phyloP scores from a whole-genome alignment of 805 yeast genomes.

The Saccharomycopsis fermentans region DNA sequence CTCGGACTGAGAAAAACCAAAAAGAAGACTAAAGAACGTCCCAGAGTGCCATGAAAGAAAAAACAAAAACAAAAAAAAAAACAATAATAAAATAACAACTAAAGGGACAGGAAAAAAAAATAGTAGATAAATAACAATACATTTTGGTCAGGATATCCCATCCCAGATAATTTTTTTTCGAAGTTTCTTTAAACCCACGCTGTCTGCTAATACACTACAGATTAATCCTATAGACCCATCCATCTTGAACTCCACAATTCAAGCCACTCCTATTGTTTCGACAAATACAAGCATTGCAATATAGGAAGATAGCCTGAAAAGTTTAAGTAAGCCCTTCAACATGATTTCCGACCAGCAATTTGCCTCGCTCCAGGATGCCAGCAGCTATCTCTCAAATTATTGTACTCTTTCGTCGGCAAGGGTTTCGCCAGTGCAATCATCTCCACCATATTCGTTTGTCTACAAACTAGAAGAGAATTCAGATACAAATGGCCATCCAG shows the following conservation, averaged over 20 bases:
- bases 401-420: not conserved
- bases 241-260: not conserved
- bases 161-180: too few relatives aligned
- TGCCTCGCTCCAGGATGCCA: not conserved
- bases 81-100: too few relatives aligned
- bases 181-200: not conserved
- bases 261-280: not conserved
- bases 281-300: too few relatives aligned
- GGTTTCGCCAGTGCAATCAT: not conserved
- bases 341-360: not conserved
- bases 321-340: too few relatives aligned
- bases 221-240: not conserved
- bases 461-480: not conserved
- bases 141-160: too few relatives aligned
- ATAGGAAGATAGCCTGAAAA: too few relatives aligned
- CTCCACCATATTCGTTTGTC: not conserved
- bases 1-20: too few relatives aligned
- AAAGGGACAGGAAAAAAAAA: not conserved
- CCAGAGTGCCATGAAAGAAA: too few relatives aligned
- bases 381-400: not conserved
- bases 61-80: too few relatives aligned
- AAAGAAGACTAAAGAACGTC: too few relatives aligned
- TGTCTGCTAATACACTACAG: conserved; percentile 1
- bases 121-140: not conserved
- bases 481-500: not conserved